These are phyloP conservation scores for Hymenochaete sp. DNA, from an alignment of 1,284 basidiomycete species.

Conservation along the genomic window DNA sequence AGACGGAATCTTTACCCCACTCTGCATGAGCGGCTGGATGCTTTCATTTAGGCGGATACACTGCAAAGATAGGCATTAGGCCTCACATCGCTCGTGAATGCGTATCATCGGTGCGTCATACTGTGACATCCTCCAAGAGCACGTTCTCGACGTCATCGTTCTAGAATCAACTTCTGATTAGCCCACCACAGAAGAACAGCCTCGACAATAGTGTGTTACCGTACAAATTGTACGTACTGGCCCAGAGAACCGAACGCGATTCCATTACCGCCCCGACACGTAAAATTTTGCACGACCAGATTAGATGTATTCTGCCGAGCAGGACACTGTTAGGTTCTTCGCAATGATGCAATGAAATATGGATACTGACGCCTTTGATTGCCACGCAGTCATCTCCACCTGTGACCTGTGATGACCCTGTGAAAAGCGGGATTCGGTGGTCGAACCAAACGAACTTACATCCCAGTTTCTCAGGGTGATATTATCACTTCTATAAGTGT, in stretches of 20 bases:
- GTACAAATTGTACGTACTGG: conserved; percentile 13
- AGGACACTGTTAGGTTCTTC: background rate
- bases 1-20: conserved; percentile 31
- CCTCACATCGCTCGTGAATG: too few species aligned
- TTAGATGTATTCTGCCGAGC: conserved; percentile 25
- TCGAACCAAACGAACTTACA: conserved; percentile 24
- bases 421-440: too few species aligned
- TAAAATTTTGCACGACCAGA: conserved; percentile 22
- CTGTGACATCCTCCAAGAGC: conserved; percentile 40
- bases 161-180: conserved; percentile 23
- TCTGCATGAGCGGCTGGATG: conserved; percentile 48
- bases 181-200: conserved; percentile 32
- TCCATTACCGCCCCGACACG: conserved; percentile 28
- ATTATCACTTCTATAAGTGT: conserved; percentile 50
- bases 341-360: conserved; percentile 11
- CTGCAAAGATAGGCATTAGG: conserved; percentile 24
- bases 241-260: conserved; percentile 29
- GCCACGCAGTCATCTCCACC: conserved; percentile 44
- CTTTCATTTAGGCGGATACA: conserved; percentile 36
- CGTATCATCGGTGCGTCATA: conserved; percentile 25
- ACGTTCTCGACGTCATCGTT: conserved; percentile 52
- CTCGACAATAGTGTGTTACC: conserved; percentile 47
- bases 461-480: conserved; percentile 48
- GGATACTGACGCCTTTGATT: conserved; percentile 24
- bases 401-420: too few species aligned